Evolutionary conservation across 345 rosid species (phyloP), one percentile per base, ranked within the genome.

Genomic region (Populus nigra): DNA sequence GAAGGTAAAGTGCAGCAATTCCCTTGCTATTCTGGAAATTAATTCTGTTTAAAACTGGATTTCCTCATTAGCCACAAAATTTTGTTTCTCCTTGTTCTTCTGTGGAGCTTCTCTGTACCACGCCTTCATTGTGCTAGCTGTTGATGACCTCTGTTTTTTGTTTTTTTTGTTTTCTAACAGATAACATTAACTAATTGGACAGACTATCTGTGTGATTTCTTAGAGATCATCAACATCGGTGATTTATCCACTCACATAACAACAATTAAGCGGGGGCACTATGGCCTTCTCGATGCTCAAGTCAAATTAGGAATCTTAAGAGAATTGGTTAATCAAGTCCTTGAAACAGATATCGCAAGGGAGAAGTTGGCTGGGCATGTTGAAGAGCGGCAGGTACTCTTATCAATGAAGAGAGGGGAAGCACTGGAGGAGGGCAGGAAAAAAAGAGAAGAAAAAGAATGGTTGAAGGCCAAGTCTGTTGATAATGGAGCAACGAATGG

Each of bases 241-340:
- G 88, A 88, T 80, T 79, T 90, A 75, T 76, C 84, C 82, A 63
- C 81, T 39, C 73, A 82, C 68, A 73, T 85, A 73, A 67, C 91
- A 78, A 89, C 92, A 10, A 88, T 96, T 77, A 96, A 86, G 86
- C 86, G 97, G 29, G 99, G 99, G n/a, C 93, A 93, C 77, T 96
- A 92, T 81, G 94, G 97, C 78, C 95, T 89, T 78, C 74, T 96
- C 76, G 94, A 90, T 76, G 86, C 82, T 71, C 81, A 79, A 79
- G 78, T 73, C 12, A 96, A 93, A 78, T 38, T 96, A 85, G 82
- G 82, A 72, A 87, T 96, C 61, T 86, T 96, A 68, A 78, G 73
- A 69, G 91, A 88, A 83, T 80, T 96, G 85, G 90, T 93, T 79
- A 84, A 88, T 85, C 86, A 84, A 78, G 88, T 85, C 68, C 80